phyloP scores from a whole-genome alignment of 2,329 filamentous ascomycete species.

The Graphilbum fragrans region DNA sequence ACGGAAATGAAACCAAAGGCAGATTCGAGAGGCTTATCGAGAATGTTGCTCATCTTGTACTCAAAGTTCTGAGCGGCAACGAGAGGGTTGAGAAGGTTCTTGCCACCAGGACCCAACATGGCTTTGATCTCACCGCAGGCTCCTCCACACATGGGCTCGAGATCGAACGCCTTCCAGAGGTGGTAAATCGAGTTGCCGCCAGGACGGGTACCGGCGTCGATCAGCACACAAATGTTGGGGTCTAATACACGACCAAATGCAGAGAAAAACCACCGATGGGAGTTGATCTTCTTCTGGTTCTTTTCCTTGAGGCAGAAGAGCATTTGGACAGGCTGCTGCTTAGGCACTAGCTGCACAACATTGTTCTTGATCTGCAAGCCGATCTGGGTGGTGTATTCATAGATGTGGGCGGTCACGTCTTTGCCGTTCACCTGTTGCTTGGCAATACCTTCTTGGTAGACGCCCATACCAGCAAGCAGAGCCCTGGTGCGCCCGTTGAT shows the following conservation, averaged over 20 bases:
- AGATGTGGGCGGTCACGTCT: slow-evolving; percentile 94
- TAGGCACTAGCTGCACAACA: slow-evolving; percentile 71
- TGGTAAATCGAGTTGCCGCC: slow-evolving; percentile 94
- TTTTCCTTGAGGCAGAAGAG: slow-evolving; percentile 98
- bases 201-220: slow-evolving; percentile 92
- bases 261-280: slow-evolving; percentile 97
- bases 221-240: slow-evolving; percentile 90
- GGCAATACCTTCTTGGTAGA: slow-evolving; percentile 96
- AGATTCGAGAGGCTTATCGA: slow-evolving; percentile 94
- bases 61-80: slow-evolving; percentile 98
- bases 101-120: slow-evolving; percentile 77
- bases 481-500: slow-evolving; percentile 89
- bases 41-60: slow-evolving; percentile 99
- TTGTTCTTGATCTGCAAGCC: slow-evolving; percentile 83
- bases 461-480: slow-evolving; percentile 81
- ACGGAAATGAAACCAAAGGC: slow-evolving; percentile 97
- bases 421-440: slow-evolving; percentile 97
- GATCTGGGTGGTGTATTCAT: slow-evolving; percentile 86
- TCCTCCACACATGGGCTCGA: slow-evolving; percentile 94
- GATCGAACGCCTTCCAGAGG: slow-evolving; percentile 95
- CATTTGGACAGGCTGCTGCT: slow-evolving; percentile 86
- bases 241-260: slow-evolving; percentile 87
- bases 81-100: slow-evolving; percentile 82
- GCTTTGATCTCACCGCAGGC: slow-evolving; percentile 99
- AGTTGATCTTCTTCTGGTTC: slow-evolving; percentile 99